Conservation (phyloP, 2,329 filamentous ascomycete species). For the Trichoderma sp. region DNA sequence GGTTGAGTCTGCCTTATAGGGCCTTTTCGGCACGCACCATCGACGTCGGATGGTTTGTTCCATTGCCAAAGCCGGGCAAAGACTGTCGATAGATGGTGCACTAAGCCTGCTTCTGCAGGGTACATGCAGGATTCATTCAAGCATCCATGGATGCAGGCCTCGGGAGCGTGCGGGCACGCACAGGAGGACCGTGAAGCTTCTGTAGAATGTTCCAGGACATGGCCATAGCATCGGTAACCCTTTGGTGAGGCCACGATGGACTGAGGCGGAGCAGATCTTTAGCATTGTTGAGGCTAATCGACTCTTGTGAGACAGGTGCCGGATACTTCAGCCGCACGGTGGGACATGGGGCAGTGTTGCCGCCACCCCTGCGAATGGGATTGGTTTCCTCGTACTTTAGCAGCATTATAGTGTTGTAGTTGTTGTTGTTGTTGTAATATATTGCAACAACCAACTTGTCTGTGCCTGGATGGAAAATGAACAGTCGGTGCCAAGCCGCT, state of each 20-base stretch:
- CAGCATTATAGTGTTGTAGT: background rate
- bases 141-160: background rate
- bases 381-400: background rate
- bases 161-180: background rate
- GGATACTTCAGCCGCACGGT: slow-evolving; percentile 10
- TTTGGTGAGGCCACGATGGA: background rate
- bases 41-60: background rate
- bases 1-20: slow-evolving; percentile 6
- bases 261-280: background rate
- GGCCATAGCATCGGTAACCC: background rate
- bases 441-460: background rate
- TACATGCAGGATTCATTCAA: background rate
- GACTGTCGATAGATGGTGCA: background rate
- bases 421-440: background rate
- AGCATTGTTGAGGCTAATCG: background rate
- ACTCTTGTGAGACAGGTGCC: background rate
- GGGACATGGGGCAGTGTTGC: slow-evolving; percentile 12
- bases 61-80: background rate
- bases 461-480: background rate
- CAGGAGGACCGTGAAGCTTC: background rate
- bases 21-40: slow-evolving; percentile 19
- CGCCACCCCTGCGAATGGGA: background rate
- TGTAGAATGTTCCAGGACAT: slow-evolving; percentile 1
- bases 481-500: background rate
- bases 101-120: background rate